Evolutionary conservation across 805 yeast genomes (phyloP).

Genomic region (Tetrapisispora fleetii): DNA sequence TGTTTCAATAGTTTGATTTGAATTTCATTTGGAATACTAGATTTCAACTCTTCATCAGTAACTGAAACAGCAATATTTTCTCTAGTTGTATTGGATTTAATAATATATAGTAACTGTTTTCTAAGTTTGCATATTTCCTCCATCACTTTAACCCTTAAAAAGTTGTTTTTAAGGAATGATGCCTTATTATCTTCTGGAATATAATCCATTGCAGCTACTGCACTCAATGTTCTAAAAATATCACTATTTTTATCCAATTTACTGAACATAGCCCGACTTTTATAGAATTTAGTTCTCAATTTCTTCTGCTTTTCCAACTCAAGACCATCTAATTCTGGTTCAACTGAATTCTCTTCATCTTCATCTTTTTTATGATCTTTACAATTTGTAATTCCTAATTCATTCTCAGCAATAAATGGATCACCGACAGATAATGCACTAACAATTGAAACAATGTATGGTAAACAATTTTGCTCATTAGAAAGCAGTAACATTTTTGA

Average conservation of each 20-base stretch:
- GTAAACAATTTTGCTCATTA: constrained; percentile 75
- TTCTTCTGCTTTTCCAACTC: constrained; percentile 16
- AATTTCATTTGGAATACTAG: constrained; percentile 54
- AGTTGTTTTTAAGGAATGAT: constrained; percentile 48
- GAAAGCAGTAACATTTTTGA: constrained; percentile 84
- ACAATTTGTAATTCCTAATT: constrained; percentile 43
- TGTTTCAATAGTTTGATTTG: constrained; percentile 81
- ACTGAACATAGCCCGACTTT: constrained; percentile 51
- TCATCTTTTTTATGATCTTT: constrained; percentile 7
- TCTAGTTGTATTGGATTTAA: constrained; percentile 50
- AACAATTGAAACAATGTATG: constrained; percentile 84
- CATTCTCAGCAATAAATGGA: constrained; percentile 70
- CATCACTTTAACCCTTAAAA: constrained; percentile 70
- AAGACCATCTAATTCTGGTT: constrained; percentile 17
- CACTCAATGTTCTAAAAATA: constrained; percentile 63
- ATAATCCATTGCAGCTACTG: constrained; percentile 80
- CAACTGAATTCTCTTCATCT: constrained; percentile 22
- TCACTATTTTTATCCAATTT: constrained; percentile 69
- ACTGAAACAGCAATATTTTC: constrained; percentile 47
- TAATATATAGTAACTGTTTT: constrained; percentile 67
- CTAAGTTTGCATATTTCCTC: constrained; percentile 77
- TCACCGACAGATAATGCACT: constrained; percentile 91
- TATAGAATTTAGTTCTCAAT: constrained; percentile 42
- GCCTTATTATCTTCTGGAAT: constrained; percentile 40
- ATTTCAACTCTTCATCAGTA: constrained; percentile 36